phyloP scores from a whole-genome alignment of 805 yeast species.

The Maudiozyma pseudohumilis region DNA sequence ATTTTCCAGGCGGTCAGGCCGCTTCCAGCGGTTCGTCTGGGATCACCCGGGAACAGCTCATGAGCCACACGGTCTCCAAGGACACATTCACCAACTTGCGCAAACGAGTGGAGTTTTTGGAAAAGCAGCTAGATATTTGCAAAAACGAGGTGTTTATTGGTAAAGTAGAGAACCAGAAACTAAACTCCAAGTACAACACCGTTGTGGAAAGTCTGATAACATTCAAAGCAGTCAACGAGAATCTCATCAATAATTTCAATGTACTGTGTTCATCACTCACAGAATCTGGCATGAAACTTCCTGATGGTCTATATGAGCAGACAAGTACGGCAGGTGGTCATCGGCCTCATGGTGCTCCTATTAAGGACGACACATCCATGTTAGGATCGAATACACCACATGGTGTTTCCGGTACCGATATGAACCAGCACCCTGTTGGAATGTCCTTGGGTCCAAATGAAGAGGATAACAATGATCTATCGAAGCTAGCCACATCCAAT shows the following conservation, averaged over 20 bases:
- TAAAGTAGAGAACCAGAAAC: slow-evolving; percentile 31
- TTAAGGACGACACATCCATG: neutral
- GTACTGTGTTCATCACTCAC: slow-evolving; percentile 39
- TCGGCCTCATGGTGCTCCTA: no score
- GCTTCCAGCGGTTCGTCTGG: no score
- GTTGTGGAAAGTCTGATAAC: slow-evolving; percentile 52
- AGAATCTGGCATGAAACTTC: slow-evolving; percentile 58
- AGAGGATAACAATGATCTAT: neutral
- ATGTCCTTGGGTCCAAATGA: no score
- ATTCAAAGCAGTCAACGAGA: slow-evolving; percentile 47
- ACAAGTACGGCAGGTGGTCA: neutral
- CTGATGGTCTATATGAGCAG: slow-evolving; percentile 29
- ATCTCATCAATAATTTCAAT: slow-evolving; percentile 43
- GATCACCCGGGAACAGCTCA: slow-evolving; percentile 10
- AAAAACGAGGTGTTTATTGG: slow-evolving; percentile 19
- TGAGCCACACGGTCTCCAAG: slow-evolving; percentile 20
- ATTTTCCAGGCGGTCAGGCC: no score
- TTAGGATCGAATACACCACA: neutral
- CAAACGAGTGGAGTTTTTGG: slow-evolving; percentile 28
- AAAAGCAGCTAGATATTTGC: slow-evolving; percentile 17
- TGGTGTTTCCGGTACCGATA: slow-evolving; percentile 1
- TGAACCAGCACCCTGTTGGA: no score
- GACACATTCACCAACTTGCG: slow-evolving; percentile 25
- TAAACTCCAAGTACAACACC: slow-evolving; percentile 52
- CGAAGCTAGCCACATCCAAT: neutral